A percentile compares a stretch with the other conserved stretches of the same genome.
These are phyloP conservation scores for Debaryomyces udenii DNA, from an alignment of 1,139 yeast species.

Conservation along the genomic window DNA sequence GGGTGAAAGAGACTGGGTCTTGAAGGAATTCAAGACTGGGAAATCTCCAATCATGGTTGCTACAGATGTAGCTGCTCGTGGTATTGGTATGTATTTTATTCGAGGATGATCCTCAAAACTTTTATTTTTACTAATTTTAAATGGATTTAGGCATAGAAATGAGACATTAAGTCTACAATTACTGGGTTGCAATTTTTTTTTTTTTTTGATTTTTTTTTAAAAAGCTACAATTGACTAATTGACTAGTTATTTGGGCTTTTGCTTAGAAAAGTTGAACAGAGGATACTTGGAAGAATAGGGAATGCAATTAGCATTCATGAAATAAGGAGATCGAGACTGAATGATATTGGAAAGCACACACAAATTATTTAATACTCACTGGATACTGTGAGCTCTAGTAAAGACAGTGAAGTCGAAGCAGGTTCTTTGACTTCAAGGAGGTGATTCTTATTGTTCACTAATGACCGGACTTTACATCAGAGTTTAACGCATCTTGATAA, in stretches of 20 bases:
- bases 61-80: conserved; percentile 99
- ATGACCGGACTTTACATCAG: conserved; percentile 6
- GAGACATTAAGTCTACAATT: conserved; percentile 5
- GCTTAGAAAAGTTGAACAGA: conserved; percentile 7
- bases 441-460: conserved; percentile 1
- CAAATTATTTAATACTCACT: conserved; percentile 10
- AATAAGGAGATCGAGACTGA: conserved; percentile 12
- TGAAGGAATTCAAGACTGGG: conserved; percentile 88
- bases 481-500: conserved; percentile 9
- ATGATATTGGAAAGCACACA: conserved; percentile 12
- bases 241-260: conserved; percentile 4
- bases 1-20: conserved; percentile 98
- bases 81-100: conserved; percentile 86
- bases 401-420: conserved; percentile 5
- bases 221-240: conserved; percentile 3
- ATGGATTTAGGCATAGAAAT: conserved; percentile 10
- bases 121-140: conserved; percentile 8
- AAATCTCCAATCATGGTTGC: conserved; percentile 98
- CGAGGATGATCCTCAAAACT: conserved; percentile 14
- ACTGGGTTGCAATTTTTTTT: conserved; percentile 7
- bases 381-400: conserved; percentile 9
- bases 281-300: conserved; percentile 9
- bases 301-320: conserved; percentile 8
- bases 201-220: conserved; percentile 6
- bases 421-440: conserved; percentile 2